Base-by-base conservation (phyloP, 306 rosid genomes). In the Sphenostylis stenocarpa region DNA sequence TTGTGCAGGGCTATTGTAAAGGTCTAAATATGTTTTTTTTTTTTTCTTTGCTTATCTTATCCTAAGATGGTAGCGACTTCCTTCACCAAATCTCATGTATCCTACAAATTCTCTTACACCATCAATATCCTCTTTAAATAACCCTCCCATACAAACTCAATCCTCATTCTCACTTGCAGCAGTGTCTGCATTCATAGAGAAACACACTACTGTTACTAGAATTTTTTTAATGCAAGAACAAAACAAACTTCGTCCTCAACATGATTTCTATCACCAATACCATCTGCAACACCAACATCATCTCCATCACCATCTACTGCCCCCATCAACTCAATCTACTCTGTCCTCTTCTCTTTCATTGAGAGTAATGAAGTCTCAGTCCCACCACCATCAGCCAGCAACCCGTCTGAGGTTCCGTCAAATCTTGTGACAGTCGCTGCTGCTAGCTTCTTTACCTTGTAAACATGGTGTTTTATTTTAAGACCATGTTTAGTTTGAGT, bases 361-460 rank as follows among this genome's bases (percentile, higher is more conserved):
- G 19, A 44, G 13, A 82, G 63, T 0, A 79, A 0, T 9, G 70
- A 24, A 0, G 28, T 60, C 72, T 83, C 92, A 7, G 58, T 92
- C 19, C 88, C 97, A 21, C 93, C 97, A 0, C 80, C 93, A 48
- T 91, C 84, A 0, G 82, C 53, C 0, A 80, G 85, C 72, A 84
- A 80, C 6, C 6, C 85, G 1, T 1, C 76, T 45, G 78, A 72
- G 21, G n/a, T n/a, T n/a, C 67, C 38, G 36, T 34, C 31, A 17
- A 4, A 3, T 53, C 5, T 64, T 3, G 65, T 70, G 2, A 64
- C 33, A 1, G 49, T 70, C 1, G 52, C 29, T 0, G 20, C 51
- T 4, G 84, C 0, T 3, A 29, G 63, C 4, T 17, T 64, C 19
- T 43, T 88, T 61, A 82, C 70, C 44, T 67, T 86, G 26, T 91